Base-by-base conservation (phyloP, 768 basidiomycete genomes). In the Pleurotus tuber-regium region DNA sequence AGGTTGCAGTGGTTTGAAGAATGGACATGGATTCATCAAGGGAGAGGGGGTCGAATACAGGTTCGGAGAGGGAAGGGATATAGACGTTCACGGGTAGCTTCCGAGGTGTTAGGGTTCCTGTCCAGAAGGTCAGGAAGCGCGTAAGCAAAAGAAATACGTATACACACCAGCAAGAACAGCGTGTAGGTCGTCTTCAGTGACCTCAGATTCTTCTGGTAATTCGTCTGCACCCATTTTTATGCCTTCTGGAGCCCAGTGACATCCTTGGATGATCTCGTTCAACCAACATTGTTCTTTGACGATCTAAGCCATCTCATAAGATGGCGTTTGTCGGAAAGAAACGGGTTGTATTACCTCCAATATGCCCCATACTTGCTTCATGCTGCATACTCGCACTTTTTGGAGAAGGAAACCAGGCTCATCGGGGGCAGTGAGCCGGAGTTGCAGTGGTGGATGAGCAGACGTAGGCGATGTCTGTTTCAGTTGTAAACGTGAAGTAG, bases 251-350 rank as follows among this genome's bases (percentile, higher is more conserved):
- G 66, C 64, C 89, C 90, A 92, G 10, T 77, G 66, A 39, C 79
- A 82, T 39, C 77, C 74, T 3, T 70, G 59, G 18, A 92, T 64
- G n/a, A 76, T 75, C 59, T 87, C 86, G 60, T 92, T 92, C 14
- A 92, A 61, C 90, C 90, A 92, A 59, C 85, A 87, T 66, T 92
- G 90, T 54, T 92, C 89, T 53, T 79, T 76, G 4, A 92, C 87
- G 59, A 92, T 77, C 85, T 88, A 35, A 16, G 16, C 29, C 35
- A 50, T 29, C 16, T 16, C 12, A 24, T 9, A 31, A 46, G 24
- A 43, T 16, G 54, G 46, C 43, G 28, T 23, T 43, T 49, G 2
- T n/a, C 43, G 23, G 33, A 35, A 33, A n/a, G 12, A 54, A 52
- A 57, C 30, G 23, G 26, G 24, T 16, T 23, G 19, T 14, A 4